Evolutionary conservation across 129 eudicot species (phyloP).

Genomic region (Lonicera japonica): DNA sequence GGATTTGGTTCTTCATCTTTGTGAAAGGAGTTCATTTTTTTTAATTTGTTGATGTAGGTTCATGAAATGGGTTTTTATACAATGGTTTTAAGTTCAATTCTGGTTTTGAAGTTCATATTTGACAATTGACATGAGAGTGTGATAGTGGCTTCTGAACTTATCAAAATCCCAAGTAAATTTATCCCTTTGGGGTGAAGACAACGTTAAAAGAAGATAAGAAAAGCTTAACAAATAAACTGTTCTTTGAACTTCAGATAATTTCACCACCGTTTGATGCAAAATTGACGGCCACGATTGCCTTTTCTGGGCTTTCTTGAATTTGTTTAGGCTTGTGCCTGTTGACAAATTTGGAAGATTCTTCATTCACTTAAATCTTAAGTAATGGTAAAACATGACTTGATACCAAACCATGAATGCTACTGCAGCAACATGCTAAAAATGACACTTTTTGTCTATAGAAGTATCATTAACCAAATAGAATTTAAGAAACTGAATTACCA

Average conservation of each 20-base stretch:
- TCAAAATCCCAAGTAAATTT: slow-evolving; percentile 4
- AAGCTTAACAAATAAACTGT: slow-evolving; percentile 19
- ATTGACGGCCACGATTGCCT: slow-evolving; percentile 22
- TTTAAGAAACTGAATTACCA: too few relatives aligned
- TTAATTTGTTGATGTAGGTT: slow-evolving; percentile 9
- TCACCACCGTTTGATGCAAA: slow-evolving; percentile 25
- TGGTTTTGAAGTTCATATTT: slow-evolving; percentile 5
- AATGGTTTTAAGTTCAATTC: neutral
- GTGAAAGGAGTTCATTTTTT: slow-evolving; percentile 30
- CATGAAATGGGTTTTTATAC: slow-evolving; percentile 21
- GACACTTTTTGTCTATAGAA: too few relatives aligned
- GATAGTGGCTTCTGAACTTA: slow-evolving; percentile 35
- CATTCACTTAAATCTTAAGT: slow-evolving; percentile 49
- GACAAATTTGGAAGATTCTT: slow-evolving; percentile 19
- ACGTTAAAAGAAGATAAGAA: slow-evolving; percentile 32
- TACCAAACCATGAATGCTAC: slow-evolving; percentile 48
- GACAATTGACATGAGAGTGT: slow-evolving; percentile 6
- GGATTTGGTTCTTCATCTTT: slow-evolving; percentile 44
- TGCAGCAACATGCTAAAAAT: neutral
- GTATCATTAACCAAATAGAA: neutral
- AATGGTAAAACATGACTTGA: slow-evolving; percentile 31
- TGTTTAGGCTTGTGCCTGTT: slow-evolving; percentile 17
- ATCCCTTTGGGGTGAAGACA: slow-evolving; percentile 80
- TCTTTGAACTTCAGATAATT: neutral
- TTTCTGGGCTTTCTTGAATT: slow-evolving; percentile 6